phyloP scores from a whole-genome alignment of 2,329 filamentous ascomycete species.

The Cladophialophora carrionii region DNA sequence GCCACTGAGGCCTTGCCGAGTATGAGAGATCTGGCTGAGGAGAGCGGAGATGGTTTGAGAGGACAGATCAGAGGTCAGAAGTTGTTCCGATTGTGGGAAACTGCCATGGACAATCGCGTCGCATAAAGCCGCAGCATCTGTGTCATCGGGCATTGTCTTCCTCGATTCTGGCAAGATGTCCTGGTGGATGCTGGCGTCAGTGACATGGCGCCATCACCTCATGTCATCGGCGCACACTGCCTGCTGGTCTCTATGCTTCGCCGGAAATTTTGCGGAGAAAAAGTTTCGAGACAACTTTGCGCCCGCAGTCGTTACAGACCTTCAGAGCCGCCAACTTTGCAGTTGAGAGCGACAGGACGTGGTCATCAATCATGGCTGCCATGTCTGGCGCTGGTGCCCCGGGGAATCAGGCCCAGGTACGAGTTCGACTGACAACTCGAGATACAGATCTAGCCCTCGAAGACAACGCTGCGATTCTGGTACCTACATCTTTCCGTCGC shows the following conservation, averaged over 20 bases:
- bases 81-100: slow-evolving; percentile 61
- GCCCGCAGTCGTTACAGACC: background rate
- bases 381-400: background rate
- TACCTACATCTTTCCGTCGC: slow-evolving; percentile 59
- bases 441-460: slow-evolving; percentile 59
- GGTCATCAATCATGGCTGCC: slow-evolving; percentile 1
- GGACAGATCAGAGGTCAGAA: slow-evolving; percentile 58
- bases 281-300: background rate
- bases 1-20: slow-evolving; percentile 55
- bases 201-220: background rate
- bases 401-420: slow-evolving; percentile 50
- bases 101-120: slow-evolving; percentile 47
- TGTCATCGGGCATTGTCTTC: slow-evolving; percentile 28
- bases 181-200: background rate
- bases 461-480: slow-evolving; percentile 59
- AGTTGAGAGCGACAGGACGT: background rate
- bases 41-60: slow-evolving; percentile 54
- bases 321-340: background rate
- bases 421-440: slow-evolving; percentile 58
- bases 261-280: slow-evolving; percentile 25
- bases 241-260: slow-evolving; percentile 29
- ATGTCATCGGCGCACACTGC: slow-evolving; percentile 1
- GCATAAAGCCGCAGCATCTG: slow-evolving; percentile 16
- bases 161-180: background rate
- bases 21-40: slow-evolving; percentile 55